phyloP scores from a whole-genome alignment of 768 basidiomycete genomes.

The Nevesoporus exiguus region DNA sequence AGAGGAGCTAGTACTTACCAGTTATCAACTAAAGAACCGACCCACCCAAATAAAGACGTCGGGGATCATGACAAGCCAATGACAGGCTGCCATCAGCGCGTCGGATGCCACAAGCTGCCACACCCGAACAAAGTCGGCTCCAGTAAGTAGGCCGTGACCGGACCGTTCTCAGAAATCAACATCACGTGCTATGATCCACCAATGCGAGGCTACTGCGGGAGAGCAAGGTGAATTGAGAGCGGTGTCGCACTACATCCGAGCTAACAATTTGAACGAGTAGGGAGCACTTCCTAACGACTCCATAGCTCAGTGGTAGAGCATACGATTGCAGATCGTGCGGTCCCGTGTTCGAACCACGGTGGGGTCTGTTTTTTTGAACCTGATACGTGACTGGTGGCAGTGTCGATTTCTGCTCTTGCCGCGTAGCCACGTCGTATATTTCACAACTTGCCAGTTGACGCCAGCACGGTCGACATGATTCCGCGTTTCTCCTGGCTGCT shows the following conservation, averaged over 20 bases:
- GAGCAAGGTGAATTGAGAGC: too few species aligned
- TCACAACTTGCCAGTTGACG: background rate
- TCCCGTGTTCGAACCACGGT: conserved; percentile 59
- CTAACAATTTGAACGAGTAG: too few species aligned
- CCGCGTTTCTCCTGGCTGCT: conserved; percentile 37
- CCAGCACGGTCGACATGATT: background rate
- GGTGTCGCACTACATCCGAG: too few species aligned
- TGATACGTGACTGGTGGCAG: background rate
- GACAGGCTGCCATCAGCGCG: background rate
- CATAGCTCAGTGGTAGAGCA: conserved; percentile 53
- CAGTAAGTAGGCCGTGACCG: background rate
- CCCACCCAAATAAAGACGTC: conserved; percentile 12
- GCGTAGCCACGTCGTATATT: background rate
- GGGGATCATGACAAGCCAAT: background rate
- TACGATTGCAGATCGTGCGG: conserved; percentile 57
- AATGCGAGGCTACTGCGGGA: too few species aligned
- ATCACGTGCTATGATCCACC: too few species aligned
- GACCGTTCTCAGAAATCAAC: background rate
- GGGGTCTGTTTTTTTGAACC: conserved; percentile 29
- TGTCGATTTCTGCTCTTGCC: background rate
- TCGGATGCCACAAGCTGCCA: background rate
- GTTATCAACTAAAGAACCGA: background rate
- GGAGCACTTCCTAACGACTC: conserved; percentile 12
- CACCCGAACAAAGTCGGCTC: background rate
- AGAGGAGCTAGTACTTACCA: background rate